Conservation (phyloP, 1,284 basidiomycete genomes). For the Austroboletus rostrupii region DNA sequence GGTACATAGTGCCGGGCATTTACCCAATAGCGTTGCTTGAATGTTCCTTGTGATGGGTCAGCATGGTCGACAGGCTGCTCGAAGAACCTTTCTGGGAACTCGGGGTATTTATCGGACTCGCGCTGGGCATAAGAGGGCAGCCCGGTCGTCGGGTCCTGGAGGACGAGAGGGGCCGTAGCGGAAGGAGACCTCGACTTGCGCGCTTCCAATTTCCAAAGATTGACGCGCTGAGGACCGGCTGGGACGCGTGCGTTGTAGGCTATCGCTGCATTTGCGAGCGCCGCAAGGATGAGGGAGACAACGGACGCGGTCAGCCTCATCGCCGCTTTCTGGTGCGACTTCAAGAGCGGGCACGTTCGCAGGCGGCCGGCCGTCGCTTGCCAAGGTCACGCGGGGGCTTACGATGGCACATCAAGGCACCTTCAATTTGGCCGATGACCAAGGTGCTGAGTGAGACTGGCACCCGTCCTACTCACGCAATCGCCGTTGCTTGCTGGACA, state of each 20-base stretch:
- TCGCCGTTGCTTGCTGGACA: no score
- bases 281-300: constrained; percentile 12
- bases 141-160: constrained; percentile 19
- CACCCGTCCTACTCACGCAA: background rate
- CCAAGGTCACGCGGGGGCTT: background rate
- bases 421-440: background rate
- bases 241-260: constrained; percentile 13
- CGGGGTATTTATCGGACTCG: constrained; percentile 17
- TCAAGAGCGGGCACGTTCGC: background rate
- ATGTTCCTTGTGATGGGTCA: constrained; percentile 48
- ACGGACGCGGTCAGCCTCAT: constrained; percentile 17
- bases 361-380: background rate
- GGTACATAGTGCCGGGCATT: constrained; percentile 80
- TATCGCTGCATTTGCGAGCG: constrained; percentile 10
- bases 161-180: constrained; percentile 14
- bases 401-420: no score
- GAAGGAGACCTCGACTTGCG: constrained; percentile 9
- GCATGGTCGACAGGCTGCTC: constrained; percentile 85
- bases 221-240: constrained; percentile 38
- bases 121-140: background rate
- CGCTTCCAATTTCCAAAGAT: constrained; percentile 39
- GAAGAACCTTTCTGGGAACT: constrained; percentile 67
- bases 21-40: constrained; percentile 84
- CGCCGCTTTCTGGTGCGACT: background rate
- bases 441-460: background rate